Base-by-base conservation (phyloP, 306 rosid genomes). In the Gillenia trifoliata region DNA sequence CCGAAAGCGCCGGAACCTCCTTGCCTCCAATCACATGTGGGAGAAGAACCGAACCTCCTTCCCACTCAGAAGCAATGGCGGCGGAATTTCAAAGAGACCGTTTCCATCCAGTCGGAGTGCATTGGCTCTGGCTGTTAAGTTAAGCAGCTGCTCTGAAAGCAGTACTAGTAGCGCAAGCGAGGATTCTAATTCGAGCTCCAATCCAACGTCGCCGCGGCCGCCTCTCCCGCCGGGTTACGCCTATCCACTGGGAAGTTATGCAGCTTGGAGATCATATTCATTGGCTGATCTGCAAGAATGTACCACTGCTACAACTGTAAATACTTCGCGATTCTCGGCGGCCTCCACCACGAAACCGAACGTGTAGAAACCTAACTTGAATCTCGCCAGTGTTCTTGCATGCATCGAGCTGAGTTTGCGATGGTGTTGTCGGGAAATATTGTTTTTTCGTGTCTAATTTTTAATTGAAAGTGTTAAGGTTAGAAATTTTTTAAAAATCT, bases 1-100 rank as follows among this genome's bases (percentile, higher is more conserved):
- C 8, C 74, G 93, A 77, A 85, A 85, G 73, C 93, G 96, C 1
- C 79, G 97, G 70, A 94, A 87, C 76, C 77, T 85, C 17, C 75
- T 94, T 75, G 93, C 95, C 2, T 75, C 77, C 50, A 87, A 76
- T 55, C 90, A 85, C 26, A 68, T 74, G 41, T 87, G 83, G 91
- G 97, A 93, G 16, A 88, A 85, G 89, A 89, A 78, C 70, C 45
- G 84, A 73, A 86, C 73, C 67, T 85, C 73, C 67, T 85, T 70
- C 49, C 88, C 91, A 15, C 75, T 86, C 8, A 87, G 83, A 75
- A 80, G 90, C 67, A 79, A 62, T 25, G 76, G 87, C 26, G 87
- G 90, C 43, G 98, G 95, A 23, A 90, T 94, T 77, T 70, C 91
- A 5, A 94, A 94, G 40, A 90, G 94, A 66, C 78, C 90, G 43